Percentiles rank a stretch among this genome's conserved stretches.
phyloP scores from a whole-genome alignment of 208 protist species.

The Acanthamoeba castellanii region DNA sequence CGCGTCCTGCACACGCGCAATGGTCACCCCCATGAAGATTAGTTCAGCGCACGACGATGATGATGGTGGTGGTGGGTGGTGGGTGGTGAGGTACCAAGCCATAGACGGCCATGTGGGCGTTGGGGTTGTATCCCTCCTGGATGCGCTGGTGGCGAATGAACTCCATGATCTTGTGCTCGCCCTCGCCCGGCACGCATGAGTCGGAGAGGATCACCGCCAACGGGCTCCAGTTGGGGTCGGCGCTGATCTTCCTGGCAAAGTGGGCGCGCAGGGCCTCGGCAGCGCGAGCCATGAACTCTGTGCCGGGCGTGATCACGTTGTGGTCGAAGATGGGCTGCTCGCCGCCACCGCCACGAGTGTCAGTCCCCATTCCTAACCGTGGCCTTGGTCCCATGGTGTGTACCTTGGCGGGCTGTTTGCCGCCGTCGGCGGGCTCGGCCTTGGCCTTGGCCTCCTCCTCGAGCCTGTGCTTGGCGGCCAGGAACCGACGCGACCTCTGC shows the following conservation, averaged over 20 bases:
- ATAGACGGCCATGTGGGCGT: constrained; percentile 97
- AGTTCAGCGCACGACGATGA: not conserved
- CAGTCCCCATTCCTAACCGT: no score
- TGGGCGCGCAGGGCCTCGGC: constrained; percentile 95
- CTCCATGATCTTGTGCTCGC: constrained; percentile 94
- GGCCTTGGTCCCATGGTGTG: no score
- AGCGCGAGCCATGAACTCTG: constrained; percentile 98
- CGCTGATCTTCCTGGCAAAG: constrained; percentile 95
- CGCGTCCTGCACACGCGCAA: constrained; percentile 81
- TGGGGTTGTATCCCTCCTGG: constrained; percentile 95
- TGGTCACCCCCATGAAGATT: no score
- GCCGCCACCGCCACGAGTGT: not conserved
- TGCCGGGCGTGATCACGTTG: constrained; percentile 99
- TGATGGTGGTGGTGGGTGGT: no score
- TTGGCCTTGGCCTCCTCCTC: constrained; percentile 87
- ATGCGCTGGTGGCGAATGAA: constrained; percentile 87
- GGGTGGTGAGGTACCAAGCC: constrained; percentile 94
- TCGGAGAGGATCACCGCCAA: constrained; percentile 97
- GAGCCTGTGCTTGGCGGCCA: constrained; percentile 93
- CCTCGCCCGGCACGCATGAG: constrained; percentile 98
- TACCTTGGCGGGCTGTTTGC: not conserved
- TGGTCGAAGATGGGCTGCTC: constrained; percentile 94
- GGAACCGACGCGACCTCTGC: constrained; percentile 98
- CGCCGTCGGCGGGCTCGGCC: not conserved
- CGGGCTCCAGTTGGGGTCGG: constrained; percentile 93